Conservation (phyloP, 306 rosid species). For the Cicer pinnatifidum region DNA sequence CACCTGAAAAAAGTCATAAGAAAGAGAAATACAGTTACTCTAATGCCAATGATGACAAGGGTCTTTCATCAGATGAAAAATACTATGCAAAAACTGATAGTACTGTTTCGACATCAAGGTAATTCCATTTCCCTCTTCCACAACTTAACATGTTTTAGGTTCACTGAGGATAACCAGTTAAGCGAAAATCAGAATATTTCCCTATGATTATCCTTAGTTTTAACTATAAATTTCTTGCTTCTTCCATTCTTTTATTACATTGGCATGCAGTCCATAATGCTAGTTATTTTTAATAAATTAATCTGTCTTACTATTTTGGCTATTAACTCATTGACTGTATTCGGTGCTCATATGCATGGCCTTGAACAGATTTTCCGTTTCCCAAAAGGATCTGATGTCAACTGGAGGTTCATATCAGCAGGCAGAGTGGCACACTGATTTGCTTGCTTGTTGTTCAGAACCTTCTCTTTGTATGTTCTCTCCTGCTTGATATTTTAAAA, state of each 20-base stretch:
- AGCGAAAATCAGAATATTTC: constrained; percentile 5
- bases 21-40: constrained; percentile 59
- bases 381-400: constrained; percentile 68
- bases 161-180: constrained; percentile 1
- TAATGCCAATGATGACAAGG: constrained; percentile 57
- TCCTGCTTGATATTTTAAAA: constrained; percentile 35
- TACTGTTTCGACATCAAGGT: constrained; percentile 62
- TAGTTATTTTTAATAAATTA: constrained; percentile 14
- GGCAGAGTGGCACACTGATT: constrained; percentile 91
- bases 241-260: constrained; percentile 32
- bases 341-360: constrained; percentile 39
- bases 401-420: constrained; percentile 64
- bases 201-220: constrained; percentile 10
- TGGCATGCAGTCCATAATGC: constrained; percentile 10
- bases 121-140: constrained; percentile 30
- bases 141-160: neutral
- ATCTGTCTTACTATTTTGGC: neutral
- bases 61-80: constrained; percentile 63
- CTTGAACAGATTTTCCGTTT: constrained; percentile 63
- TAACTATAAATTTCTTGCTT: constrained; percentile 20
- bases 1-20: constrained; percentile 61
- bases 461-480: constrained; percentile 81
- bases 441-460: constrained; percentile 94
- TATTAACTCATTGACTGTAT: constrained; percentile 25
- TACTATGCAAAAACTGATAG: constrained; percentile 52